Evolutionary conservation across 2,329 filamentous ascomycete genomes (phyloP).

Genomic region (Emergomyces orientalis): DNA sequence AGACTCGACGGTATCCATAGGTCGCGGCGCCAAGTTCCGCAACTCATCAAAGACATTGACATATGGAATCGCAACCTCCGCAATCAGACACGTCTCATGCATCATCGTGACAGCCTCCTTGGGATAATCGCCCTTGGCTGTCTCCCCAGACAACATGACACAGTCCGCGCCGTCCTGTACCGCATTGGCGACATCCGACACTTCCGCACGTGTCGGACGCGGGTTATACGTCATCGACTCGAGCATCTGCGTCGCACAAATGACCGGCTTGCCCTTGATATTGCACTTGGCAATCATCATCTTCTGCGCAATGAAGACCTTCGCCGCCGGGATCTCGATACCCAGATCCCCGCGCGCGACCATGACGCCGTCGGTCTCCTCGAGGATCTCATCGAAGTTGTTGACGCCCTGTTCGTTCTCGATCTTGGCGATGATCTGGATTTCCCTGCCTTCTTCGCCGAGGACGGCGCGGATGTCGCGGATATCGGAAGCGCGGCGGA

Average conservation of each 20-base stretch:
- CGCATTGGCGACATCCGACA: constrained; percentile 96
- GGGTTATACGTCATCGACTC: constrained; percentile 99
- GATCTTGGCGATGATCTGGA: constrained; percentile 99
- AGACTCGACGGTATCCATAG: constrained; percentile 81
- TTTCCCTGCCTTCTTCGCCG: constrained; percentile 83
- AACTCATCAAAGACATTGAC: constrained; percentile 95
- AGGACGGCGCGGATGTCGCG: constrained; percentile 83
- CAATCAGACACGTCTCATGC: constrained; percentile 94
- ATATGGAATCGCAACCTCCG: constrained; percentile 95
- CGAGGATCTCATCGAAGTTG: constrained; percentile 97
- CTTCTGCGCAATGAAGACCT: constrained; percentile 99
- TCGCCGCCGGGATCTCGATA: constrained; percentile 96
- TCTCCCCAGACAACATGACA: constrained; percentile 99
- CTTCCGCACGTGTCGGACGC: constrained; percentile 92
- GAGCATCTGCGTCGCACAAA: constrained; percentile 98
- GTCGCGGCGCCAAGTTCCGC: constrained; percentile 70
- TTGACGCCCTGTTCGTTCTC: constrained; percentile 99
- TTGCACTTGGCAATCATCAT: constrained; percentile 99
- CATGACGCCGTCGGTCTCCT: constrained; percentile 98
- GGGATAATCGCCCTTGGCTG: constrained; percentile 94
- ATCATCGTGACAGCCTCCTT: constrained; percentile 90
- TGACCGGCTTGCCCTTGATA: constrained; percentile 95
- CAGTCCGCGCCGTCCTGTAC: constrained; percentile 97
- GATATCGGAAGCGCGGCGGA: constrained; percentile 90
- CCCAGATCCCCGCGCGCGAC: constrained; percentile 96